Evolutionary conservation across 768 basidiomycete species (phyloP).

Genomic region (Serendipita indica): DNA sequence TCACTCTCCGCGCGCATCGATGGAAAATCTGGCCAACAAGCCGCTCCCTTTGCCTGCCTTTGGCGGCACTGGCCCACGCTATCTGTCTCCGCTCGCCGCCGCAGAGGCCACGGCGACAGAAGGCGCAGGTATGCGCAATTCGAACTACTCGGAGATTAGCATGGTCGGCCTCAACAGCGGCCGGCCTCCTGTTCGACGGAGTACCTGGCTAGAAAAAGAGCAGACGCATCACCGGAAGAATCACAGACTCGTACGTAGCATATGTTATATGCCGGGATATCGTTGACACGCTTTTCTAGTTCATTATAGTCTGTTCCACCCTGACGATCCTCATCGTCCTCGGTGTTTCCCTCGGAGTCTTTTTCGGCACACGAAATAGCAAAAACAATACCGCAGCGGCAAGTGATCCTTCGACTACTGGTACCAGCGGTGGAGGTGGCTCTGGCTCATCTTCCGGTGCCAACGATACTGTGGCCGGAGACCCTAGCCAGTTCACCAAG

Average conservation of each 20-base stretch:
- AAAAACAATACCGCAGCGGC: not conserved
- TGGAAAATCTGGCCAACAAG: not conserved
- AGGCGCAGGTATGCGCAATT: conserved; percentile 1
- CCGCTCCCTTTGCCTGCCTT: not conserved
- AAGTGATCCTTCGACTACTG: not conserved
- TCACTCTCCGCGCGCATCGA: not conserved
- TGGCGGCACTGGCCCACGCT: not conserved
- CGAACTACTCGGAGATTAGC: conserved; percentile 3
- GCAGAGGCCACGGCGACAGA: not conserved
- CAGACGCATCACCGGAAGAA: not conserved
- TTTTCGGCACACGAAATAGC: not conserved
- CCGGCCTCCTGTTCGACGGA: not conserved
- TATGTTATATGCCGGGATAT: not conserved
- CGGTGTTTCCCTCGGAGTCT: not conserved
- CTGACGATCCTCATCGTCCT: conserved; percentile 3
- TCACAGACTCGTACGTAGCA: not conserved
- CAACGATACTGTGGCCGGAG: conserved; percentile 18
- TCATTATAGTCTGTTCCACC: not conserved
- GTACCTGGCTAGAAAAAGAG: conserved; percentile 3
- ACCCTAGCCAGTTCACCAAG: conserved; percentile 66
- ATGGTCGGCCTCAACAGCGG: not conserved
- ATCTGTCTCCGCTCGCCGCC: not conserved
- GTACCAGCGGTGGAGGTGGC: not conserved
- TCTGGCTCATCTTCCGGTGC: not conserved
- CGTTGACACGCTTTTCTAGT: not conserved